Percentiles rank a stretch among this genome's conserved stretches.
Evolutionary conservation across 2,329 filamentous ascomycete species (phyloP).

Genomic region (Juglanconis oblonga): DNA sequence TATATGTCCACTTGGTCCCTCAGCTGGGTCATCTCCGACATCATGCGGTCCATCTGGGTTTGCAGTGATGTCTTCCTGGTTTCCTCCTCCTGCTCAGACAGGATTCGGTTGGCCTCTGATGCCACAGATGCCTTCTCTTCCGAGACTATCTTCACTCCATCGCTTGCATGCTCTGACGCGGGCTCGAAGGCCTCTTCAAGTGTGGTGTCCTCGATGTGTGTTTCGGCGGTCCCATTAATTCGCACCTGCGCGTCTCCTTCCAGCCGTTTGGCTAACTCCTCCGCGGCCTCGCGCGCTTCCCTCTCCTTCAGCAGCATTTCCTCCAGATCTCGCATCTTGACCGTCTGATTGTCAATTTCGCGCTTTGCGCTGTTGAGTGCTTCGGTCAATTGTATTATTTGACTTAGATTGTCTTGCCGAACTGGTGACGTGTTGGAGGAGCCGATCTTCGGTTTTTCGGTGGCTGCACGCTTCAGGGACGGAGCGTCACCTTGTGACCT

Average conservation of each 20-base stretch:
- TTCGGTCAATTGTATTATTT: constrained; percentile 82
- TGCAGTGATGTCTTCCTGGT: constrained; percentile 44
- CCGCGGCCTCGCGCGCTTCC: constrained; percentile 76
- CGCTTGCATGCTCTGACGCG: constrained; percentile 30
- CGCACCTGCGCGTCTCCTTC: constrained; percentile 50
- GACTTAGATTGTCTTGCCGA: constrained; percentile 60
- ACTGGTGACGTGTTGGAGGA: constrained; percentile 55
- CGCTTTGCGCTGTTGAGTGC: constrained; percentile 79
- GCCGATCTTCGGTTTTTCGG: constrained; percentile 66
- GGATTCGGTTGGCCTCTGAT: background rate
- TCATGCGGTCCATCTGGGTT: constrained; percentile 70
- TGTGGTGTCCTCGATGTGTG: constrained; percentile 35
- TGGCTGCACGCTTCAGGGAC: constrained; percentile 71
- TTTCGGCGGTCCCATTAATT: constrained; percentile 36
- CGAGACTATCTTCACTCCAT: background rate
- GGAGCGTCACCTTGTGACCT: constrained; percentile 46
- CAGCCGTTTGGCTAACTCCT: constrained; percentile 73
- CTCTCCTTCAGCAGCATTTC: constrained; percentile 75
- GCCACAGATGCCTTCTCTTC: constrained; percentile 27
- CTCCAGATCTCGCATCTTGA: constrained; percentile 78
- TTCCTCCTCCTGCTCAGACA: background rate
- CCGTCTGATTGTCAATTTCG: constrained; percentile 80
- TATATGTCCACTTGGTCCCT: constrained; percentile 77
- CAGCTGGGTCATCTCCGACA: constrained; percentile 76
- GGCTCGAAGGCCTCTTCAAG: constrained; percentile 47